phyloP scores from a whole-genome alignment of 805 yeast species.

The Candida arabinofermentans region DNA sequence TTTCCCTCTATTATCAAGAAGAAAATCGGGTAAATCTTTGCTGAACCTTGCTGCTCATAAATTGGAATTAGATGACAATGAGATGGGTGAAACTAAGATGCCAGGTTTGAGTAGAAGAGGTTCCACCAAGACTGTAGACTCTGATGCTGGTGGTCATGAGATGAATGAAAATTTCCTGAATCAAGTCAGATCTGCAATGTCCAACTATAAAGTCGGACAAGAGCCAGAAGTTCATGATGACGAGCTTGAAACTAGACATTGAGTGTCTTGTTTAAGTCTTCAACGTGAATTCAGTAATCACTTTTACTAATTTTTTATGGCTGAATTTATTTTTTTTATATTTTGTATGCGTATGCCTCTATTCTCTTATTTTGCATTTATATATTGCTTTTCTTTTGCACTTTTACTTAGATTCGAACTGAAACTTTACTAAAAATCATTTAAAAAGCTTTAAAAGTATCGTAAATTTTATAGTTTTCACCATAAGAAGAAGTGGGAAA shows the following conservation, averaged over 20 bases:
- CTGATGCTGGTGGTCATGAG: conserved; percentile 16
- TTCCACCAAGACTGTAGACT: conserved; percentile 25
- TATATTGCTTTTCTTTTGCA: neutral
- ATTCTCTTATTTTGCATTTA: neutral
- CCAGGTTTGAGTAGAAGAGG: conserved; percentile 32
- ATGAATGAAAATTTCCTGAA: conserved; percentile 32
- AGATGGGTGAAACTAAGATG: conserved; percentile 31
- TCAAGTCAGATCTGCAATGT: conserved; percentile 41
- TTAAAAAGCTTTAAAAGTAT: too few relatives aligned
- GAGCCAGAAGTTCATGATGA: conserved; percentile 47
- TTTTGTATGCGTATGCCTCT: neutral
- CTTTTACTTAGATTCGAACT: neutral
- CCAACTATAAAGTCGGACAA: conserved; percentile 28
- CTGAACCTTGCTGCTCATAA: conserved; percentile 64
- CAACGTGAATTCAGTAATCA: neutral
- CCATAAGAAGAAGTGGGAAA: neutral
- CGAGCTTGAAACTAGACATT: conserved; percentile 51
- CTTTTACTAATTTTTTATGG: neutral
- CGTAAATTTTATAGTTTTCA: too few relatives aligned
- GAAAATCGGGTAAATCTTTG: conserved; percentile 72
- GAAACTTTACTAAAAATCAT: neutral
- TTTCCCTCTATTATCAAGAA: conserved; percentile 42
- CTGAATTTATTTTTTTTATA: neutral
- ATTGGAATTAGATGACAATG: conserved; percentile 65
- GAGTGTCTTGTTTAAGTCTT: neutral